Evolutionary conservation across 2,329 filamentous ascomycete species (phyloP).

Genomic region (Aureobasidium sp.): DNA sequence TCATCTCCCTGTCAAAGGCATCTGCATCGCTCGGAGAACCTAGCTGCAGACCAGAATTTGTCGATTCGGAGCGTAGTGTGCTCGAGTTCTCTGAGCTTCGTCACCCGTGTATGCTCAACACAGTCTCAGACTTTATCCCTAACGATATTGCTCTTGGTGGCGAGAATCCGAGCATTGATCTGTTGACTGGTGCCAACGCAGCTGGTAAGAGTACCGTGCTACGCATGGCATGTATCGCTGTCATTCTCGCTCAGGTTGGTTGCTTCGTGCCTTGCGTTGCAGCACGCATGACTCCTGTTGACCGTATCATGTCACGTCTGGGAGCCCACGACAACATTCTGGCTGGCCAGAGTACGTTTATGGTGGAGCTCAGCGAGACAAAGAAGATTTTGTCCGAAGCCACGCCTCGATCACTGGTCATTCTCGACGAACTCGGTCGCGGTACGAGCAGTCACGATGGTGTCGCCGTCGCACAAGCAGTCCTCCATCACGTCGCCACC

Average conservation of each 20-base stretch:
- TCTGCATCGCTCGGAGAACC: conserved; percentile 78
- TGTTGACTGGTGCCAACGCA: conserved; percentile 92
- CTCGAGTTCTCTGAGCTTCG: conserved; percentile 89
- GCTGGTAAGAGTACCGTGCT: conserved; percentile 95
- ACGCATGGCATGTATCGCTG: conserved; percentile 92
- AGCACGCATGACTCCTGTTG: conserved; percentile 79
- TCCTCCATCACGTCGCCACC: conserved; percentile 90
- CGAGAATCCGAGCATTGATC: conserved; percentile 69
- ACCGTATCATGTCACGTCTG: conserved; percentile 97
- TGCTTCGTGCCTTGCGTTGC: conserved; percentile 81
- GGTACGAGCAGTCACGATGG: conserved; percentile 95
- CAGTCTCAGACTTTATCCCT: conserved; percentile 89
- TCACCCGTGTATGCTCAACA: conserved; percentile 88
- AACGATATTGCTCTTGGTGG: conserved; percentile 89
- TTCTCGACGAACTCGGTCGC: conserved; percentile 90
- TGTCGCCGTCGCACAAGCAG: conserved; percentile 91
- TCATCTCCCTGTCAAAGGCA: conserved; percentile 86
- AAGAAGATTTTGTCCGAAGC: conserved; percentile 97
- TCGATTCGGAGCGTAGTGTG: conserved; percentile 64
- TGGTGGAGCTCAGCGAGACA: conserved; percentile 93
- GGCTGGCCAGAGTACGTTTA: conserved; percentile 94
- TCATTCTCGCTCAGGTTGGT: conserved; percentile 95
- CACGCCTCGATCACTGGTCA: conserved; percentile 87
- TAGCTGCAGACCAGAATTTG: conserved; percentile 80
- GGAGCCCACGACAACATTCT: conserved; percentile 99